Evolutionary conservation across 2,329 filamentous ascomycete species (phyloP).

Genomic region (Decorospora gaudefroyi): DNA sequence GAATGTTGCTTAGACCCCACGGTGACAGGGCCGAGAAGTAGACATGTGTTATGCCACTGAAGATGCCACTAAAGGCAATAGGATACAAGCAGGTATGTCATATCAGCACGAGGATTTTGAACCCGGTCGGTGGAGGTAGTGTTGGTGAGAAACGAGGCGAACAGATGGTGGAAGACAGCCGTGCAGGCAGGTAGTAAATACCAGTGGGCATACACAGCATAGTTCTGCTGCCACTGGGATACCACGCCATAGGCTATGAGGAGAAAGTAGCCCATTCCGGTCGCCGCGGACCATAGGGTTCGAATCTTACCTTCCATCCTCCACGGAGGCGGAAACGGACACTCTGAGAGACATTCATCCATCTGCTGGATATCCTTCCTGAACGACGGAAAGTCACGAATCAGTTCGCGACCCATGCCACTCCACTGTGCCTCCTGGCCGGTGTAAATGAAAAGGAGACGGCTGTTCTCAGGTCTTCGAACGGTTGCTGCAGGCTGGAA

Average conservation of each 20-base stretch:
- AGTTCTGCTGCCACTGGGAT: neutral
- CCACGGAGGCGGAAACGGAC: no score
- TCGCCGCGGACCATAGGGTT: no score
- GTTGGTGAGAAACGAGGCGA: neutral
- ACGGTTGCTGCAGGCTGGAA: conserved; percentile 40
- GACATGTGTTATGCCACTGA: neutral
- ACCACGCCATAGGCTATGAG: neutral
- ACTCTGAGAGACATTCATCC: no score
- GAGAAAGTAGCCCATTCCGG: neutral
- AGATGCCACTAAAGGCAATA: neutral
- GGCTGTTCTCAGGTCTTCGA: neutral
- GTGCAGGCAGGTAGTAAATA: neutral
- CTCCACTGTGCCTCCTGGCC: conserved; percentile 54
- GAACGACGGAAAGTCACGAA: no score
- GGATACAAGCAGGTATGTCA: neutral
- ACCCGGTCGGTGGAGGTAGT: neutral
- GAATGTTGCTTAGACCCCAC: neutral
- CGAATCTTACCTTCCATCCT: no score
- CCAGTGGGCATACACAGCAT: neutral
- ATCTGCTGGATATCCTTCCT: no score
- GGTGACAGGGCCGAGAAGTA: neutral
- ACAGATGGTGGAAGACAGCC: neutral
- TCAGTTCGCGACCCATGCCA: conserved; percentile 47
- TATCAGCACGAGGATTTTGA: conserved; percentile 1
- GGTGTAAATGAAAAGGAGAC: conserved; percentile 36